These are phyloP conservation scores for Scutellaria minor DNA, from an alignment of 257 asterid genomes.

Conservation along the genomic window DNA sequence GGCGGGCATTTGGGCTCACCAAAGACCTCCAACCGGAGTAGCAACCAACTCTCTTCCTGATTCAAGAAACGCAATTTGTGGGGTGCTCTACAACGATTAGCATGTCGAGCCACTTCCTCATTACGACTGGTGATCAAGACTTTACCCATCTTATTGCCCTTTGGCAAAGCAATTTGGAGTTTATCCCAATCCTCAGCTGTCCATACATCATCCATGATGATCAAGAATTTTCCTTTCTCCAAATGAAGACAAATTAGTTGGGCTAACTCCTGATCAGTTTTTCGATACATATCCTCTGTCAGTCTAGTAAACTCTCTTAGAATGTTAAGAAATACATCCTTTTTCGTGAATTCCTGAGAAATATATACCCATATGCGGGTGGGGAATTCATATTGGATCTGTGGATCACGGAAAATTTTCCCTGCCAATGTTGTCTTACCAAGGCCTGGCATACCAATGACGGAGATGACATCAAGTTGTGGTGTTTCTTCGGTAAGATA, in stretches of 20 bases:
- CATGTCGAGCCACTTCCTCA: slow-evolving; percentile 36
- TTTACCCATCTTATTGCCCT: slow-evolving; percentile 41
- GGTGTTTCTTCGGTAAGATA: slow-evolving; percentile 40
- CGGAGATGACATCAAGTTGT: slow-evolving; percentile 43
- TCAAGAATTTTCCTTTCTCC: slow-evolving; percentile 38
- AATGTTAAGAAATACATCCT: slow-evolving; percentile 45
- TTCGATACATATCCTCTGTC: slow-evolving; percentile 33
- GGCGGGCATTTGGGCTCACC: slow-evolving; percentile 43
- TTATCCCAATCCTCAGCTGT: slow-evolving; percentile 39
- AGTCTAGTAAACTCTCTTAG: slow-evolving; percentile 37
- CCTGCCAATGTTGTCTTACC: slow-evolving; percentile 58
- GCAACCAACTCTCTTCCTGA: slow-evolving; percentile 47
- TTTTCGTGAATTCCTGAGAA: slow-evolving; percentile 48
- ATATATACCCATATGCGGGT: slow-evolving; percentile 49
- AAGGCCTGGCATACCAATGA: slow-evolving; percentile 61
- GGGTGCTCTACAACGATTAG: slow-evolving; percentile 37
- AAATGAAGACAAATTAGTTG: slow-evolving; percentile 21
- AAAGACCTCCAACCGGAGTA: slow-evolving; percentile 47
- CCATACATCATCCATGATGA: slow-evolving; percentile 56
- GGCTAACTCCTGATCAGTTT: slow-evolving; percentile 38
- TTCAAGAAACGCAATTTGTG: slow-evolving; percentile 45
- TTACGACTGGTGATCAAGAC: slow-evolving; percentile 52
- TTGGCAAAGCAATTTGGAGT: slow-evolving; percentile 46
- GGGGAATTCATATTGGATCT: slow-evolving; percentile 44
- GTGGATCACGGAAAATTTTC: slow-evolving; percentile 40